Conservation (phyloP, 2,329 filamentous ascomycete genomes). For the Paraconiothyrium sp. region DNA sequence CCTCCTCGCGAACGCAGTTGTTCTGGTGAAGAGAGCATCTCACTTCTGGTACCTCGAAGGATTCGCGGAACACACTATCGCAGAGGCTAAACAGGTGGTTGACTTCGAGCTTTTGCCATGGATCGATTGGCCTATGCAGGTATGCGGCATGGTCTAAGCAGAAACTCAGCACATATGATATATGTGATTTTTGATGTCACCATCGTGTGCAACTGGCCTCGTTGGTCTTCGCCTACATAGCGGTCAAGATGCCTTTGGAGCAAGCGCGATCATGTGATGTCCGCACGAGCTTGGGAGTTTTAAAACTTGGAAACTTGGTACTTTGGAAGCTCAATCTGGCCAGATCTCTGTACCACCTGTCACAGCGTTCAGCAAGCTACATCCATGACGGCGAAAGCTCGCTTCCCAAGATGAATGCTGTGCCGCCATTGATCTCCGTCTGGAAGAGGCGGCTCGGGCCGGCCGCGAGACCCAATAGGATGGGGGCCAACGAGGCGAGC, state of each 20-base stretch:
- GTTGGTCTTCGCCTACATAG: too few species aligned
- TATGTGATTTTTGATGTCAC: background rate
- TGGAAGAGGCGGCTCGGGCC: slow-evolving; percentile 12
- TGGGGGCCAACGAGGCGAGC: background rate
- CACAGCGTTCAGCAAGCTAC: background rate
- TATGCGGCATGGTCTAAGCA: background rate
- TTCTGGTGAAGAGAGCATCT: slow-evolving; percentile 25
- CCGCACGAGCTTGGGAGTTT: too few species aligned
- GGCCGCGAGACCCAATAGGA: slow-evolving; percentile 4
- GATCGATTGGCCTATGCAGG: slow-evolving; percentile 29
- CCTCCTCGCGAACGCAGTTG: slow-evolving; percentile 23
- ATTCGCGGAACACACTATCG: slow-evolving; percentile 23
- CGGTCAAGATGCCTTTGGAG: too few species aligned
- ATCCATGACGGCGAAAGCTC: background rate
- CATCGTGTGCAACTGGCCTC: too few species aligned
- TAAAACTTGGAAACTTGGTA: background rate
- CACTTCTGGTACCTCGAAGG: slow-evolving; percentile 29
- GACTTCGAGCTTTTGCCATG: slow-evolving; percentile 21
- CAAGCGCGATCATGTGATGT: too few species aligned
- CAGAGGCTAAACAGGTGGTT: slow-evolving; percentile 19
- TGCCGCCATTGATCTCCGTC: background rate
- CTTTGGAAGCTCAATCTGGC: background rate
- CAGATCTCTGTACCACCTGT: background rate
- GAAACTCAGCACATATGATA: background rate
- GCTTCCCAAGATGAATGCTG: background rate